These are phyloP conservation scores for Candida saitoana DNA, from an alignment of 805 yeast genomes.

Conservation along the genomic window DNA sequence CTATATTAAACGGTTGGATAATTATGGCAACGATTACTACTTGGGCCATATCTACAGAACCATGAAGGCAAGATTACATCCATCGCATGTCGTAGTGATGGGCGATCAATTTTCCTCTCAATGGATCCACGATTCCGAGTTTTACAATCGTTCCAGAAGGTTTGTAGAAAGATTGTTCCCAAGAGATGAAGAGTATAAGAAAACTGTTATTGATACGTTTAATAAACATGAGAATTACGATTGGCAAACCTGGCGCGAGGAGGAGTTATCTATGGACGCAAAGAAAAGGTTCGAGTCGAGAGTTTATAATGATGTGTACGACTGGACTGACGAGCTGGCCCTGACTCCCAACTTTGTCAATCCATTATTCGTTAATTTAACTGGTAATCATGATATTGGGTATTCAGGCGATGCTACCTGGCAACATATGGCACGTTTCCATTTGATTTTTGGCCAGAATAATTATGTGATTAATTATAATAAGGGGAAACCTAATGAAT, in stretches of 20 bases:
- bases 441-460: conserved; percentile 72
- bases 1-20: conserved; percentile 72
- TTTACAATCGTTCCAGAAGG: conserved; percentile 71
- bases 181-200: conserved; percentile 48
- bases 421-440: conserved; percentile 83
- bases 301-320: conserved; percentile 53
- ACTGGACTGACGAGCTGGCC: conserved; percentile 51
- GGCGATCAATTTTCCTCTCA: conserved; percentile 93
- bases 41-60: conserved; percentile 75
- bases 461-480: conserved; percentile 77
- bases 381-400: conserved; percentile 96
- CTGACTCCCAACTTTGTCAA: conserved; percentile 39
- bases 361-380: conserved; percentile 73
- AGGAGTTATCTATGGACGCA: conserved; percentile 39
- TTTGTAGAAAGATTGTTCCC: conserved; percentile 68
- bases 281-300: conserved; percentile 31
- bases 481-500: conserved; percentile 60
- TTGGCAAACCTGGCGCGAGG: conserved; percentile 45
- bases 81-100: conserved; percentile 81
- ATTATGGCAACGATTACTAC: conserved; percentile 84
- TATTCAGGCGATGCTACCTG: conserved; percentile 91
- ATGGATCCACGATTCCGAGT: conserved; percentile 90
- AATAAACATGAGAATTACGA: conserved; percentile 50
- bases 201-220: conserved; percentile 45
- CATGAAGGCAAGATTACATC: conserved; percentile 61